Conservation (phyloP, 192 early-diverging fungal genomes). For the Podila clonocystis region DNA sequence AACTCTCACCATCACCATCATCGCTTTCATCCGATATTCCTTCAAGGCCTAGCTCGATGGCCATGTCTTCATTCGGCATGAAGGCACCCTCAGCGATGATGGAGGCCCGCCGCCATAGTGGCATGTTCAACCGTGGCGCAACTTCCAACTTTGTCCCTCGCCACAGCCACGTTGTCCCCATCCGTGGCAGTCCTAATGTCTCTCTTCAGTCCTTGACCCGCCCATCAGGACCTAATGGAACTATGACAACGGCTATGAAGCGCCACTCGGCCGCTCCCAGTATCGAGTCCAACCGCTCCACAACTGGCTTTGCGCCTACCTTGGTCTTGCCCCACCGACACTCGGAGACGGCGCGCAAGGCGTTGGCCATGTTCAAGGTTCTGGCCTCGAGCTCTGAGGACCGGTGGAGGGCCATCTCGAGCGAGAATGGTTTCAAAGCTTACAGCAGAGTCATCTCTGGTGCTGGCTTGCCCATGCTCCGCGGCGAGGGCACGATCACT, state of each 20-base stretch:
- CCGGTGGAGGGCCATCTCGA: constrained; percentile 61
- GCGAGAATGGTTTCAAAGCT: constrained; percentile 56
- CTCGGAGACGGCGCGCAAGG: constrained; percentile 47
- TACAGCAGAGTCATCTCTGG: constrained; percentile 55
- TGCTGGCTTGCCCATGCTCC: constrained; percentile 55
- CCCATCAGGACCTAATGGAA: constrained; percentile 1
- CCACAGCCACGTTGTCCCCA: constrained; percentile 32
- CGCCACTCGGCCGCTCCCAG: constrained; percentile 33
- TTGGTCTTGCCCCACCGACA: constrained; percentile 44
- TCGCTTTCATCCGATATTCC: neutral
- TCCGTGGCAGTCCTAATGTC: constrained; percentile 22
- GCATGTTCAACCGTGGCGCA: constrained; percentile 22
- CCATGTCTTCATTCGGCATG: constrained; percentile 38
- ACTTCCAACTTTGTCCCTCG: constrained; percentile 33
- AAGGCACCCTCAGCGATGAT: constrained; percentile 41
- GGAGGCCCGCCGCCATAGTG: constrained; percentile 47
- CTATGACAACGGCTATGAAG: constrained; percentile 14
- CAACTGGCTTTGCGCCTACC: constrained; percentile 17
- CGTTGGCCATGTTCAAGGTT: constrained; percentile 56
- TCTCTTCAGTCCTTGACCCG: constrained; percentile 15
- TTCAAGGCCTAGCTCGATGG: constrained; percentile 38
- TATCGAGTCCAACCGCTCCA: constrained; percentile 39
- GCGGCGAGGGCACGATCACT: constrained; percentile 58
- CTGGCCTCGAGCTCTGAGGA: constrained; percentile 47
- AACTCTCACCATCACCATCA: neutral